phyloP scores from a whole-genome alignment of 2,329 filamentous ascomycete species.

The Sphaerulina musiva region DNA sequence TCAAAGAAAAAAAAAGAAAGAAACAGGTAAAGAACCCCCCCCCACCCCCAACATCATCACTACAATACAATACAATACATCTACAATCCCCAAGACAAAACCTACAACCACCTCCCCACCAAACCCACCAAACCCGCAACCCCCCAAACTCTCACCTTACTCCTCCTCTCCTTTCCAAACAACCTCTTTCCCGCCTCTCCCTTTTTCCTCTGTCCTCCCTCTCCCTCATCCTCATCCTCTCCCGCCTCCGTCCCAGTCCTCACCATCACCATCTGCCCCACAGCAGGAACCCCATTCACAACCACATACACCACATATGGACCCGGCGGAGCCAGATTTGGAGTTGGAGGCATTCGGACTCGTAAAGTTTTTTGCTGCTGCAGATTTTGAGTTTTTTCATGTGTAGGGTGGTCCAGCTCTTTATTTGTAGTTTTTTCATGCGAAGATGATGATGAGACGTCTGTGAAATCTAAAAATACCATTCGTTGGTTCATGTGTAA shows the following conservation, averaged over 20 bases:
- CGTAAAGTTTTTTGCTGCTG: conserved; percentile 24
- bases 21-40: too few relatives aligned
- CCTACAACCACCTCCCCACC: background rate
- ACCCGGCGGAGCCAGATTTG: conserved; percentile 50
- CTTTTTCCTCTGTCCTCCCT: background rate
- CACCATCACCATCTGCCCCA: conserved; percentile 48
- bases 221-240: background rate
- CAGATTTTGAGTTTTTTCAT: too few relatives aligned
- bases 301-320: conserved; percentile 56
- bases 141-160: background rate
- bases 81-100: too few relatives aligned
- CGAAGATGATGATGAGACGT: conserved; percentile 32
- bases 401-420: too few relatives aligned
- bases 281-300: conserved; percentile 48
- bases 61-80: too few relatives aligned
- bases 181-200: background rate
- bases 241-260: too few relatives aligned
- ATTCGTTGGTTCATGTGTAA: conserved; percentile 58
- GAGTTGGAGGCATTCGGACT: conserved; percentile 46
- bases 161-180: background rate
- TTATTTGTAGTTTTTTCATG: too few relatives aligned
- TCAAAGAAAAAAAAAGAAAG: too few relatives aligned
- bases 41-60: too few relatives aligned
- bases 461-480: conserved; percentile 47
- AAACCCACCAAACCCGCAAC: background rate